These are phyloP conservation scores for Thuidium tamariscinum DNA, from an alignment of 225 moss, liverwort and hornwort species.

Conservation along the genomic window DNA sequence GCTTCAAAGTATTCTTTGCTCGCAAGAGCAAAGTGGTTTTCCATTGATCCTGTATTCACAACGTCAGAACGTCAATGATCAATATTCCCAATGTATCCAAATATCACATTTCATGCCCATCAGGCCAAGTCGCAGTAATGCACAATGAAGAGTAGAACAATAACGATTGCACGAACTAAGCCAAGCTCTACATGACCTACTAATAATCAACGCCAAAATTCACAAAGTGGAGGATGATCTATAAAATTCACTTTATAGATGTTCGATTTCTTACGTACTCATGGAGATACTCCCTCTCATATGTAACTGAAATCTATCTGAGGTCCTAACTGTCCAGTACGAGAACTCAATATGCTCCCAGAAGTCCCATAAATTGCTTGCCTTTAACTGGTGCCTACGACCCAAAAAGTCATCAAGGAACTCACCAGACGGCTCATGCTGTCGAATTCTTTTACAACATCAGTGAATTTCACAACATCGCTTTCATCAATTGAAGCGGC, in stretches of 20 bases:
- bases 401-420: background rate
- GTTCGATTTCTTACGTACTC: background rate
- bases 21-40: slow-evolving; percentile 92
- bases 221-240: background rate
- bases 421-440: slow-evolving; percentile 84
- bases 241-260: background rate
- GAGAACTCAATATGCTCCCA: background rate
- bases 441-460: slow-evolving; percentile 90
- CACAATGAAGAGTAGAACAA: background rate
- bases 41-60: slow-evolving; percentile 75
- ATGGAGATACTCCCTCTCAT: background rate
- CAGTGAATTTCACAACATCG: slow-evolving; percentile 79
- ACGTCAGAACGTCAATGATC: background rate
- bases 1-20: slow-evolving; percentile 92
- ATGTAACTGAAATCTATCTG: background rate
- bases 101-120: background rate
- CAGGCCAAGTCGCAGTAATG: background rate
- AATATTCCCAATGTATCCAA: background rate
- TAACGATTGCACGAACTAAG: background rate
- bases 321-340: background rate
- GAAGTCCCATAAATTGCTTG: background rate
- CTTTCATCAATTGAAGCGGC: slow-evolving; percentile 59
- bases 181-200: background rate
- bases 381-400: background rate
- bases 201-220: background rate